Evolutionary conservation across 2,329 filamentous ascomycete genomes (phyloP).

Genomic region (Pseudocercospora vitis): DNA sequence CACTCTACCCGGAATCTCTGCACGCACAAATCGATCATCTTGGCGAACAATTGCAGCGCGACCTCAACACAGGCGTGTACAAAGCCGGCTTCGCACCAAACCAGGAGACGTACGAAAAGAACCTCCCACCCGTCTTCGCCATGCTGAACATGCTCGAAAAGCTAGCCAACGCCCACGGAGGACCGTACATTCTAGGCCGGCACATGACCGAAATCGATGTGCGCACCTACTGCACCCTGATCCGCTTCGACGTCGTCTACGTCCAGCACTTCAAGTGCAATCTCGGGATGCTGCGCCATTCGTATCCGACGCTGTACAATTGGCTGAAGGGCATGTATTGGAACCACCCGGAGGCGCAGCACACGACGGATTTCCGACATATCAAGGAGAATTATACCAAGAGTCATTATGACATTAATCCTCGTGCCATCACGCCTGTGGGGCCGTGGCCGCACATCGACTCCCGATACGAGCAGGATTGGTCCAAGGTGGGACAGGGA

Average conservation of each 20-base stretch:
- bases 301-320: constrained; percentile 61
- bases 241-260: constrained; percentile 63
- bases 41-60: constrained; percentile 54
- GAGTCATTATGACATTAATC: constrained; percentile 60
- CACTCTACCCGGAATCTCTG: constrained; percentile 56
- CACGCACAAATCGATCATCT: constrained; percentile 54
- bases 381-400: constrained; percentile 70
- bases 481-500: constrained; percentile 51
- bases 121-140: constrained; percentile 57
- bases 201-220: constrained; percentile 62
- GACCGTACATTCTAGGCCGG: constrained; percentile 58
- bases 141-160: constrained; percentile 60
- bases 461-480: constrained; percentile 51
- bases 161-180: constrained; percentile 47
- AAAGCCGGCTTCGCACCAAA: constrained; percentile 57
- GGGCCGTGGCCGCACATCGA: constrained; percentile 62
- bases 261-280: constrained; percentile 69
- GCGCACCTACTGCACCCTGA: constrained; percentile 56
- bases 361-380: constrained; percentile 64
- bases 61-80: constrained; percentile 63
- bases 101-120: constrained; percentile 58
- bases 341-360: constrained; percentile 54
- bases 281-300: constrained; percentile 57
- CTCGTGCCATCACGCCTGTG: constrained; percentile 61
- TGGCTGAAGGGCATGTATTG: constrained; percentile 63